phyloP scores from a whole-genome alignment of 768 basidiomycete genomes.

The Clitopilus passeckerianus region DNA sequence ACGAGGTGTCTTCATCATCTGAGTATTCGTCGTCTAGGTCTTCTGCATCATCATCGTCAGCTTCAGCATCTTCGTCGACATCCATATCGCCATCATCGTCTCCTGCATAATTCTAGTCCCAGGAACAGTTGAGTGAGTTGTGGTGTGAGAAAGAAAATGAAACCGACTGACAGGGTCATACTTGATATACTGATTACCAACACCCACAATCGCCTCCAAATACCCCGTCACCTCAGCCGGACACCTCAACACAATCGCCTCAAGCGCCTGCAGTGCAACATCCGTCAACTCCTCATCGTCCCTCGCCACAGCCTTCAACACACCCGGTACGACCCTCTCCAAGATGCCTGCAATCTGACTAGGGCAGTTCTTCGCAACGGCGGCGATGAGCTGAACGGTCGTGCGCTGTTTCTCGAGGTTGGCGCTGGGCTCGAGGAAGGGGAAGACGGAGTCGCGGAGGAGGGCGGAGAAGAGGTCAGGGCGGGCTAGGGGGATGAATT shows the following conservation, averaged over 20 bases:
- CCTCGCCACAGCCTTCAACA: conserved; percentile 61
- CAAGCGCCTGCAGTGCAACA: conserved; percentile 79
- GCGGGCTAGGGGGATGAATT: conserved; percentile 73
- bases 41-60: conserved; percentile 61
- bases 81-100: conserved; percentile 58
- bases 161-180: conserved; percentile 77
- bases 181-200: conserved; percentile 77
- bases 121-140: not conserved
- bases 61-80: conserved; percentile 70
- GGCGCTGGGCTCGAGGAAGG: conserved; percentile 48
- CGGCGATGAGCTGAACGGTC: conserved; percentile 74
- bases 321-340: conserved; percentile 59
- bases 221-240: conserved; percentile 78
- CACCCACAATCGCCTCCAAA: conserved; percentile 60
- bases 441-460: conserved; percentile 53
- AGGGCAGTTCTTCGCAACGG: conserved; percentile 73
- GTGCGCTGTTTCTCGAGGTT: conserved; percentile 70
- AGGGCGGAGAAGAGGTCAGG: conserved; percentile 58
- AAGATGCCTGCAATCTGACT: conserved; percentile 59
- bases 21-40: conserved; percentile 80
- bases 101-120: conserved; percentile 50
- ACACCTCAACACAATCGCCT: conserved; percentile 78
- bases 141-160: not conserved
- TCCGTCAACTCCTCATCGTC: conserved; percentile 86
- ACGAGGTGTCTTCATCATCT: conserved; percentile 97